phyloP scores from a whole-genome alignment of 495 filamentous ascomycete species.

The Hapsidospora chrysogenum region DNA sequence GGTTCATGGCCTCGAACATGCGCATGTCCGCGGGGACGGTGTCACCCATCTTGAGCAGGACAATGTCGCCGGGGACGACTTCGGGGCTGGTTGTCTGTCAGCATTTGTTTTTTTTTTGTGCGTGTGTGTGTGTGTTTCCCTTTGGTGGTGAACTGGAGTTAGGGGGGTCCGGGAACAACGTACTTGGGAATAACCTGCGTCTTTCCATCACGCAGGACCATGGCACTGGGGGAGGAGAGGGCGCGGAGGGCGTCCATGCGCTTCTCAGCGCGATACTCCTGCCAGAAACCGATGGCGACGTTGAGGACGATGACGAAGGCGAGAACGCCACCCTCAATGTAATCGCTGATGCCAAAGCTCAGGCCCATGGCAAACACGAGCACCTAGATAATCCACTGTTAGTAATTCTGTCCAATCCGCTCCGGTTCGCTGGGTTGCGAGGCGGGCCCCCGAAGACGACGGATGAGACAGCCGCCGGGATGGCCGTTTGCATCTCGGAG shows the following conservation, averaged over 20 bases:
- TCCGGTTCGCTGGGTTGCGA: too few species aligned
- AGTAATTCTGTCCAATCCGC: too few species aligned
- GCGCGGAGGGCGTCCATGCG: constrained; percentile 68
- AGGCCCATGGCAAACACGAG: constrained; percentile 72
- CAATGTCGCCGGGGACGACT: constrained; percentile 69
- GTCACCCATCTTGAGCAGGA: constrained; percentile 68
- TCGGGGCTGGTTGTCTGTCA: constrained; percentile 31
- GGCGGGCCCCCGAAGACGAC: too few species aligned
- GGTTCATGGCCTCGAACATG: constrained; percentile 65
- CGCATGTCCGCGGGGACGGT: constrained; percentile 65
- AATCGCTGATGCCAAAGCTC: constrained; percentile 64
- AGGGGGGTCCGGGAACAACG: neutral
- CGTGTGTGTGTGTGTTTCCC: too few species aligned
- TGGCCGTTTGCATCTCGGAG: neutral
- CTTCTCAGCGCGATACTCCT: constrained; percentile 75
- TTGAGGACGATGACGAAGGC: constrained; percentile 70
- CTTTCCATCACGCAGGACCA: constrained; percentile 53
- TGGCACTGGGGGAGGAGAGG: constrained; percentile 64
- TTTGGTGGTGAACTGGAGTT: neutral
- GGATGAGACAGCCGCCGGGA: constrained; percentile 5
- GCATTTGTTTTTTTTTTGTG: neutral
- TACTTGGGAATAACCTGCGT: constrained; percentile 5
- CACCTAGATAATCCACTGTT: too few species aligned
- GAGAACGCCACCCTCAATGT: constrained; percentile 71
- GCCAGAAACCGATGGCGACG: constrained; percentile 60